Percentiles rank a stretch among this genome's conserved stretches.
These are phyloP conservation scores for Staphylotrichum tortipilum DNA, from an alignment of 495 filamentous ascomycete genomes.

Conservation along the genomic window DNA sequence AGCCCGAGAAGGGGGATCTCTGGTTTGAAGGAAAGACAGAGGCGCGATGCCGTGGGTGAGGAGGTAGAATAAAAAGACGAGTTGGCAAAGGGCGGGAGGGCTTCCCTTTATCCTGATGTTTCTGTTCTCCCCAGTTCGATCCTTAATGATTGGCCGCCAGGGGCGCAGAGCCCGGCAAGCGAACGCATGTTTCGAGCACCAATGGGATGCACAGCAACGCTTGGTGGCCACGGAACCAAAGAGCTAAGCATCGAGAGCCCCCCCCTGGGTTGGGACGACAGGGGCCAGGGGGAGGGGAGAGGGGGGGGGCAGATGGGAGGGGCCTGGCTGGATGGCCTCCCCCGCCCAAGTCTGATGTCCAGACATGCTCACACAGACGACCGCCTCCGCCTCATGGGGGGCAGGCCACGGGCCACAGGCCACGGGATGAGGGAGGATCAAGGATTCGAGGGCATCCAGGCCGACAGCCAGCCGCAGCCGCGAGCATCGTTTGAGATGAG, in stretches of 20 bases:
- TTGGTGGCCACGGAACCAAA: slow-evolving; percentile 9
- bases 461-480: too few relatives aligned
- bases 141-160: slow-evolving; percentile 18
- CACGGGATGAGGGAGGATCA: too few relatives aligned
- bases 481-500: too few relatives aligned
- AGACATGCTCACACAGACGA: not conserved
- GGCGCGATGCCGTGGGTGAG: slow-evolving; percentile 16
- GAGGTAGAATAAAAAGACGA: slow-evolving; percentile 8
- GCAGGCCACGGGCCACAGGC: too few relatives aligned
- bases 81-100: slow-evolving; percentile 7
- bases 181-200: slow-evolving; percentile 21
- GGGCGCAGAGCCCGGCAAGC: not conserved
- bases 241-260: slow-evolving; percentile 1
- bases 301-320: not conserved
- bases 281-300: not conserved
- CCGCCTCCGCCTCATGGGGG: too few relatives aligned
- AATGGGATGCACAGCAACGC: slow-evolving; percentile 10
- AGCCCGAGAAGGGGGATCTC: slow-evolving; percentile 5
- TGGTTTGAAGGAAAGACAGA: slow-evolving; percentile 16
- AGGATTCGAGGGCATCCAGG: too few relatives aligned
- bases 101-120: slow-evolving; percentile 26
- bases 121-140: slow-evolving; percentile 13
- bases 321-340: not conserved
- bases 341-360: not conserved
- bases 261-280: not conserved